Percentiles rank a stretch among this genome's conserved stretches.
phyloP scores from a whole-genome alignment of 108 stramenopile genomes.

The Craspedostauros australis region DNA sequence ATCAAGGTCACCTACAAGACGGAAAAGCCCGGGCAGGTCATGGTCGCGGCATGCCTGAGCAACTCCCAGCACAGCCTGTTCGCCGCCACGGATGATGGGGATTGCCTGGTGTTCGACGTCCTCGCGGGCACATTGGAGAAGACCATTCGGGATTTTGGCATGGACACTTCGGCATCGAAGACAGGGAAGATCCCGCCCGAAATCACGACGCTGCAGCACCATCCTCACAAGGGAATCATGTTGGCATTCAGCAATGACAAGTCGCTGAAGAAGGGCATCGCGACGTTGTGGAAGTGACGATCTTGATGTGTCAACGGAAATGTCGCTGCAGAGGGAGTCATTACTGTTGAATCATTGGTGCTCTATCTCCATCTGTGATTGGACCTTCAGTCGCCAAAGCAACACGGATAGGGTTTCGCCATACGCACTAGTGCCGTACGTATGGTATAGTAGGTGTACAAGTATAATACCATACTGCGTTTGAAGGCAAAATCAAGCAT shows the following conservation, averaged over 20 bases:
- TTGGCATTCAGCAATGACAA: slow-evolving; percentile 77
- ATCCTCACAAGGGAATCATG: slow-evolving; percentile 63
- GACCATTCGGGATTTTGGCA: slow-evolving; percentile 56
- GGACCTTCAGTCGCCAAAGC: no score
- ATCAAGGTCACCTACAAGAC: slow-evolving; percentile 38
- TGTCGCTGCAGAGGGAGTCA: no score
- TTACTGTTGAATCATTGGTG: no score
- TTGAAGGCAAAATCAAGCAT: no score
- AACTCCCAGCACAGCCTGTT: slow-evolving; percentile 62
- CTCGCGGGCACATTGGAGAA: slow-evolving; percentile 38
- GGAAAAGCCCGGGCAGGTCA: slow-evolving; percentile 8
- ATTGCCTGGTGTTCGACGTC: slow-evolving; percentile 64
- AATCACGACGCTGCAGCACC: slow-evolving; percentile 38
- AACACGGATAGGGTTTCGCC: no score
- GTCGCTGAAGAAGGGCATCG: slow-evolving; percentile 59
- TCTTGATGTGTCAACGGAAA: no score
- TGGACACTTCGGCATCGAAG: slow-evolving; percentile 25
- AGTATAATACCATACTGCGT: no score
- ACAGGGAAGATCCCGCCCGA: no score
- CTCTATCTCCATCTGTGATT: no score
- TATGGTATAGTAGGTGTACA: no score
- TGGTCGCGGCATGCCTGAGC: slow-evolving; percentile 62
- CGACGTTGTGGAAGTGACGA: slow-evolving; percentile 70
- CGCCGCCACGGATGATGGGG: slow-evolving; percentile 46
- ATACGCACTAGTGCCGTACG: no score